Conservation (phyloP, 1,284 basidiomycete species). For the Leccinum ponderosum region DNA sequence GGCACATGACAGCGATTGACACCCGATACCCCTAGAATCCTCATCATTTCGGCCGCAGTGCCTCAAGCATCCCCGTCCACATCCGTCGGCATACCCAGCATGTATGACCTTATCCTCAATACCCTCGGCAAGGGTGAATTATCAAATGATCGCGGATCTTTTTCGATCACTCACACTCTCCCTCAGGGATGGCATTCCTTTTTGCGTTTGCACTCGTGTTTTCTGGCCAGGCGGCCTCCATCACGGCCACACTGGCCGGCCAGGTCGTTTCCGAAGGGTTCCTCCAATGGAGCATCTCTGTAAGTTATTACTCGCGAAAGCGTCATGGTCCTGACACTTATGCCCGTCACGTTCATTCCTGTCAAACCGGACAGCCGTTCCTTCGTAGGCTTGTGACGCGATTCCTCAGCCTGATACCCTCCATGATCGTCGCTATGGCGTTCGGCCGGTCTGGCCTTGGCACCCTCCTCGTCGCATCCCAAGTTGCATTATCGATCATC, state of each 20-base stretch:
- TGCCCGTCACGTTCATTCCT: not conserved
- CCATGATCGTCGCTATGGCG: slow-evolving; percentile 65
- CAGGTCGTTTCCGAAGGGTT: slow-evolving; percentile 86
- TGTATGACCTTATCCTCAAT: slow-evolving; percentile 59
- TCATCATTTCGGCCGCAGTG: slow-evolving; percentile 56
- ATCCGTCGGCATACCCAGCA: slow-evolving; percentile 66
- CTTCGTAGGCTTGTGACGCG: slow-evolving; percentile 74
- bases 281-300: slow-evolving; percentile 77
- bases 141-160: not conserved
- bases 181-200: slow-evolving; percentile 63
- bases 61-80: slow-evolving; percentile 45
- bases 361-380: slow-evolving; percentile 50
- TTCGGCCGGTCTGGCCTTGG: slow-evolving; percentile 71
- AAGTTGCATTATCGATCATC: slow-evolving; percentile 76
- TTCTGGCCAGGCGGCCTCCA: slow-evolving; percentile 79
- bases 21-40: slow-evolving; percentile 40
- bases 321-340: not conserved
- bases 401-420: slow-evolving; percentile 72
- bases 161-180: not conserved
- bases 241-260: slow-evolving; percentile 83
- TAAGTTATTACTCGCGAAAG: slow-evolving; percentile 34
- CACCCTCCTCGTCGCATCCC: slow-evolving; percentile 74
- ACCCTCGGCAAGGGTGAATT: slow-evolving; percentile 60
- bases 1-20: not conserved
- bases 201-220: slow-evolving; percentile 79